Conservation (phyloP, 768 basidiomycete genomes). For the Gyrodon lividus region DNA sequence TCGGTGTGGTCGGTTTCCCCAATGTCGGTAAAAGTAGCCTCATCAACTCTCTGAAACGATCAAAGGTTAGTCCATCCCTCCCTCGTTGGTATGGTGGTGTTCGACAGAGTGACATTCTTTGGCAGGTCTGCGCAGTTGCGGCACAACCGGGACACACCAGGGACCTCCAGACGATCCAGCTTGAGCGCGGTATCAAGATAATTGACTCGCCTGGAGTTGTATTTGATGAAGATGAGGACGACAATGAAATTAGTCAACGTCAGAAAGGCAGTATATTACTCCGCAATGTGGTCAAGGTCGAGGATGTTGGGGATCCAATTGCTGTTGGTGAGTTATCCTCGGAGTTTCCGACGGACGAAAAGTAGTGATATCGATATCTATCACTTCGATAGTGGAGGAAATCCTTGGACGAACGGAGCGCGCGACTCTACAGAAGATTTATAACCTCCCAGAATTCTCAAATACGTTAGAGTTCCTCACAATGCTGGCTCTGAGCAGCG, state of each 20-base stretch:
- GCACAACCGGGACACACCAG: constrained; percentile 94
- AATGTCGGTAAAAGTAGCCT: constrained; percentile 96
- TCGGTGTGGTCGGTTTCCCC: constrained; percentile 94
- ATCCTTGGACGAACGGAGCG: constrained; percentile 72
- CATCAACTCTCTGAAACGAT: constrained; percentile 88
- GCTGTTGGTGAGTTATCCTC: constrained; percentile 63
- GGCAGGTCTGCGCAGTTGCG: constrained; percentile 87
- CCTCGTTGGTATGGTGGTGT: not conserved
- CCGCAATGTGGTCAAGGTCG: constrained; percentile 87
- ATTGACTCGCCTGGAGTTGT: constrained; percentile 98
- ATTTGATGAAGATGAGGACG: constrained; percentile 74
- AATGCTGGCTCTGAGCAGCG: constrained; percentile 81
- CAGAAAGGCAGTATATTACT: constrained; percentile 62
- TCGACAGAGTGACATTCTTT: not conserved
- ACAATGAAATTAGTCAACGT: constrained; percentile 46
- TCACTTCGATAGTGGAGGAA: constrained; percentile 65
- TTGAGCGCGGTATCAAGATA: constrained; percentile 90
- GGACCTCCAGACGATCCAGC: constrained; percentile 84
- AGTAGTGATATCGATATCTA: not conserved
- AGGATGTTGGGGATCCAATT: constrained; percentile 88
- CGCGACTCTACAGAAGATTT: constrained; percentile 77
- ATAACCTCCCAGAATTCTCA: constrained; percentile 74
- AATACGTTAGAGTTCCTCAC: constrained; percentile 84
- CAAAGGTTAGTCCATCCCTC: constrained; percentile 54
- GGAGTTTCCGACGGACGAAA: not conserved